Evolutionary conservation across 1,284 basidiomycete genomes (phyloP).

Genomic region (Somion occarium): DNA sequence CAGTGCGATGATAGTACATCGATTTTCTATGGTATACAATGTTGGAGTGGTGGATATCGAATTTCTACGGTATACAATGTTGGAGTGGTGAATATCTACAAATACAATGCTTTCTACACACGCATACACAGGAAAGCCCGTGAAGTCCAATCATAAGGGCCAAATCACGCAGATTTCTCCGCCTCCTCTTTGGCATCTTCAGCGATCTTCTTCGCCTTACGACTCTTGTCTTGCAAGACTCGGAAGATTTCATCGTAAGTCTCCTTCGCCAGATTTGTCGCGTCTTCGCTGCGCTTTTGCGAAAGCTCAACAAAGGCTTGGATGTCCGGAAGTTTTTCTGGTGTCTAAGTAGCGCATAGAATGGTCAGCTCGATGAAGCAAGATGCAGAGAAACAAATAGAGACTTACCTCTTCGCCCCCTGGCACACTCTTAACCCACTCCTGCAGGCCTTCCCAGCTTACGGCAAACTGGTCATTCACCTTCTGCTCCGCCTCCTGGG

Average conservation of each 20-base stretch:
- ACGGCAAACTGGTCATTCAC: slow-evolving; percentile 5
- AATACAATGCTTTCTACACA: too few relatives aligned
- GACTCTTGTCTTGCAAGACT: slow-evolving; percentile 32
- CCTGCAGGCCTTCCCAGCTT: slow-evolving; percentile 19
- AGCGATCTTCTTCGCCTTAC: slow-evolving; percentile 29
- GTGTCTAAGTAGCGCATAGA: slow-evolving; percentile 12
- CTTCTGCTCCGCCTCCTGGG: slow-evolving; percentile 20
- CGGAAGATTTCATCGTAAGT: slow-evolving; percentile 31
- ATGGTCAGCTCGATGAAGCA: too few relatives aligned
- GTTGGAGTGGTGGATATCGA: too few relatives aligned
- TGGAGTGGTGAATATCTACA: too few relatives aligned
- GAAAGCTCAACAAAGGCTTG: slow-evolving; percentile 26
- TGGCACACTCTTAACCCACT: slow-evolving; percentile 24
- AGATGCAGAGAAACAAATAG: not conserved
- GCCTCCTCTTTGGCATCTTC: slow-evolving; percentile 25
- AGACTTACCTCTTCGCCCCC: slow-evolving; percentile 26
- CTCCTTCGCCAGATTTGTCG: slow-evolving; percentile 30
- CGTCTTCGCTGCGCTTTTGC: slow-evolving; percentile 27
- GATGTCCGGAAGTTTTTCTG: slow-evolving; percentile 28
- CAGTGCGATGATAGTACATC: too few relatives aligned
- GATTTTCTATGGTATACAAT: too few relatives aligned
- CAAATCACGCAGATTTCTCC: slow-evolving; percentile 14
- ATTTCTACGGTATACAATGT: too few relatives aligned
- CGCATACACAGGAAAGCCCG: too few relatives aligned
- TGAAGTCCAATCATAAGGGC: too few relatives aligned